Conservation (phyloP, 768 basidiomycete species). For the Boletus sp. region DNA sequence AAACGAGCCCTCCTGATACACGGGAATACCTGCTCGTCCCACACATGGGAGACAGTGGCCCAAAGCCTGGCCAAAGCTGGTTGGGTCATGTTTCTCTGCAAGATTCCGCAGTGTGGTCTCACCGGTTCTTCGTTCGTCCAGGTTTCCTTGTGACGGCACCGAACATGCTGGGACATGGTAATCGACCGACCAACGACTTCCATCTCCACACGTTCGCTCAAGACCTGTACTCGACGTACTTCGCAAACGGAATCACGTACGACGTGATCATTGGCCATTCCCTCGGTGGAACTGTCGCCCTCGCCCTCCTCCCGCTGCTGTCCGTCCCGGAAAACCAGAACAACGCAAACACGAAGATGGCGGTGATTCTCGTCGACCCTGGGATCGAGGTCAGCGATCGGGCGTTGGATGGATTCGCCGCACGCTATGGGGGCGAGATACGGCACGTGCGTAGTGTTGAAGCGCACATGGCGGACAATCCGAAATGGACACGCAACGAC, state of each 20-base stretch:
- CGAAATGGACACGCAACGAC: slow-evolving; percentile 16
- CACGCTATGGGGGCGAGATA: not conserved
- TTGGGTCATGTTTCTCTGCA: not conserved
- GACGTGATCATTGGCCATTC: slow-evolving; percentile 20
- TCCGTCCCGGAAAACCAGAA: not conserved
- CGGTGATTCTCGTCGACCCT: slow-evolving; percentile 16
- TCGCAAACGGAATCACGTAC: slow-evolving; percentile 8
- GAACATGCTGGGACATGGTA: slow-evolving; percentile 16
- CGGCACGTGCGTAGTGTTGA: slow-evolving; percentile 4
- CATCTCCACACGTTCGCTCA: slow-evolving; percentile 8
- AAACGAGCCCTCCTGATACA: slow-evolving; percentile 18
- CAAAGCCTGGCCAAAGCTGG: slow-evolving; percentile 8
- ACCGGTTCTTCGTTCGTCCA: not conserved
- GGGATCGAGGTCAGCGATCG: slow-evolving; percentile 1
- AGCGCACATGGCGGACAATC: slow-evolving; percentile 4
- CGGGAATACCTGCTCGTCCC: slow-evolving; percentile 10
- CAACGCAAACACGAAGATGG: not conserved
- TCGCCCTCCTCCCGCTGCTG: slow-evolving; percentile 12
- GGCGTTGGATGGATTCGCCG: not conserved
- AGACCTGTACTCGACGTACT: slow-evolving; percentile 15
- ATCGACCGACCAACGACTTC: slow-evolving; percentile 10
- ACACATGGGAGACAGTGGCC: slow-evolving; percentile 13
- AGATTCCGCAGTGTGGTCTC: not conserved
- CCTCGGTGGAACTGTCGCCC: slow-evolving; percentile 6
- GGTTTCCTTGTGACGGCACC: slow-evolving; percentile 17